Evolutionary conservation across 2,329 filamentous ascomycete species (phyloP).

Genomic region (Penicillium paneum): DNA sequence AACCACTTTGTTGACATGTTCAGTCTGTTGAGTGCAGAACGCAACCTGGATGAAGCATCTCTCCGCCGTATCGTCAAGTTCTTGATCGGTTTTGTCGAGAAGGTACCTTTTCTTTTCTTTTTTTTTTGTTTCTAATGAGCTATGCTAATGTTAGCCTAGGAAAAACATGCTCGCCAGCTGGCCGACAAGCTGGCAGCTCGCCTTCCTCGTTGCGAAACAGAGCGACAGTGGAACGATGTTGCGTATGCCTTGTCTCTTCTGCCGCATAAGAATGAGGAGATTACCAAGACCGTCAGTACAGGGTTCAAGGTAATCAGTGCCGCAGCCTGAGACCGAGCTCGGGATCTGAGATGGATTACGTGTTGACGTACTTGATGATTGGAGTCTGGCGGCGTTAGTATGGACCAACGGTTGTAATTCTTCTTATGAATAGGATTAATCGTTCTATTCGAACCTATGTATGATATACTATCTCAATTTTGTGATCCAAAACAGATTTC

Average conservation of each 20-base stretch:
- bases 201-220: conserved; percentile 79
- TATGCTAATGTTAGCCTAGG: conserved; percentile 51
- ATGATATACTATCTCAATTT: not conserved
- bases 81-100: conserved; percentile 92
- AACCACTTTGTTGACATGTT: conserved; percentile 99
- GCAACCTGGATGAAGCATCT: conserved; percentile 75
- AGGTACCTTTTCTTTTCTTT: conserved; percentile 57
- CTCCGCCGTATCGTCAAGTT: conserved; percentile 88
- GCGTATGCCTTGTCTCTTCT: conserved; percentile 85
- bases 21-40: conserved; percentile 80
- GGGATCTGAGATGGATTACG: conserved; percentile 5
- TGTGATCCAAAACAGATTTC: not conserved
- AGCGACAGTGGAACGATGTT: conserved; percentile 96
- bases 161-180: conserved; percentile 94
- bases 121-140: not conserved
- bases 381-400: conserved; percentile 5
- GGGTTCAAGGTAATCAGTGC: conserved; percentile 62
- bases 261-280: conserved; percentile 63
- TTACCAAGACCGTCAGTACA: conserved; percentile 41
- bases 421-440: conserved; percentile 5
- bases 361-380: conserved; percentile 16
- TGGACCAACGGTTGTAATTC: not conserved
- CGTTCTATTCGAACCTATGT: conserved; percentile 3
- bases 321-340: conserved; percentile 54
- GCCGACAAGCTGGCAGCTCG: conserved; percentile 88